Evolutionary conservation across 202 grass and related monocot genomes (phyloP).

Genomic region (Setaria viridis): DNA sequence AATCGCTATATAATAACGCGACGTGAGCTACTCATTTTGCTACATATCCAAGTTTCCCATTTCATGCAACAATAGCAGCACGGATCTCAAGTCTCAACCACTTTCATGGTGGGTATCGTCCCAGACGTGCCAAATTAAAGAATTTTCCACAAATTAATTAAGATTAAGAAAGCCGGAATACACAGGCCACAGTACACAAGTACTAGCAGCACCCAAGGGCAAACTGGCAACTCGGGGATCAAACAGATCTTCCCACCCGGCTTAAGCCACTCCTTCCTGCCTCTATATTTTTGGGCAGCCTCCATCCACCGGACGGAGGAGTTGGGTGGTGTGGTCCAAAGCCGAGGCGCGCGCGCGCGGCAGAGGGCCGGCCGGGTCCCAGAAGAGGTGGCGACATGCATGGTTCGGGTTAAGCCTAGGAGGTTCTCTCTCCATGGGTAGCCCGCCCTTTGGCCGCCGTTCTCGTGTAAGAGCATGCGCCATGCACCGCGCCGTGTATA

Average conservation of each 20-base stretch:
- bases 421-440: conserved; percentile 31
- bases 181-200: neutral
- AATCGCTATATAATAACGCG: neutral
- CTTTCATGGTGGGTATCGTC: neutral
- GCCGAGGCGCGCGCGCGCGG: too few relatives aligned
- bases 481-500: conserved; percentile 33
- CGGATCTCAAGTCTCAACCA: neutral
- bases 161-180: neutral
- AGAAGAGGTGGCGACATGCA: conserved; percentile 61
- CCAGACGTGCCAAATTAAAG: neutral
- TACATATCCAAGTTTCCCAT: neutral
- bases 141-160: too few relatives aligned
- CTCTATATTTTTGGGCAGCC: conserved; percentile 59
- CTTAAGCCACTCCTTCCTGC: conserved; percentile 48
- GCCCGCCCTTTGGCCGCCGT: conserved; percentile 7
- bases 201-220: neutral
- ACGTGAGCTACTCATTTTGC: neutral
- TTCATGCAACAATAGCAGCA: neutral
- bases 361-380: conserved; percentile 4
- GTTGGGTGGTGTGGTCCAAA: conserved; percentile 30
- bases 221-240: conserved; percentile 22
- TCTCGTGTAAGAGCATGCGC: conserved; percentile 38
- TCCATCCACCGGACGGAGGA: neutral
- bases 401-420: conserved; percentile 60
- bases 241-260: conserved; percentile 32